Base-by-base conservation (phyloP, 1,139 yeast genomes). In the Zygosaccharomyces pseudobailii region DNA sequence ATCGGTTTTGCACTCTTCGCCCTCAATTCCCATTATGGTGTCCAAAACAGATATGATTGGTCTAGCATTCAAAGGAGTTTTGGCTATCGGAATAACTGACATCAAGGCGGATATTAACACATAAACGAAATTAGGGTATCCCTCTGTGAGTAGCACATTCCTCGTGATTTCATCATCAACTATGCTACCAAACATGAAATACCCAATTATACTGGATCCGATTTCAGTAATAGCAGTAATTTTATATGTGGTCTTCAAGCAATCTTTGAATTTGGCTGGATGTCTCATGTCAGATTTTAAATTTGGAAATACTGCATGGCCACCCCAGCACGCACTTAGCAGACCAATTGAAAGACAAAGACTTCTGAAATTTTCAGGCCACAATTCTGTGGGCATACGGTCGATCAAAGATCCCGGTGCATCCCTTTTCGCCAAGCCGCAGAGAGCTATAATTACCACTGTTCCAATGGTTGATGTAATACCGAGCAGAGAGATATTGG, bases 251-350 rank as follows among this genome's bases (percentile, higher is more conserved):
- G 75, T 67, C 46, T 71, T 72, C 56, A 82, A 70, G 54, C 84
- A 79, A 22, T 65, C 63, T 34, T 61, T 61, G 61, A 77, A 82
- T 50, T 73, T 76, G 8, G 67, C 63, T 2, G 92, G 90, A 58
- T 84, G 90, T 59, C 88, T 78, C 95, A 87, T 86, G 64, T 87
- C 95, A 40, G 84, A 74, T 64, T 81, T 84, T 44, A 87, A 71
- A 59, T 85, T 87, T 1, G 95, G 95, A 57, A 85, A 85, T 20
- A 87, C 87, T 0, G 94, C 89, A 65, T 87, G 95, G 3, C 95
- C 95, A 52, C 95, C 94, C 87, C 92, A 87, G 13, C 92, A 90
- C 6, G 94, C 86, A 83, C 87, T 83, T 55, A 85, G 76, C 37
- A 87, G 75, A 5, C 95, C 95, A 52, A 85, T 73, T 4, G 88